These are phyloP conservation scores for Botrytis tulipae DNA, from an alignment of 2,329 filamentous ascomycete species.

Conservation along the genomic window DNA sequence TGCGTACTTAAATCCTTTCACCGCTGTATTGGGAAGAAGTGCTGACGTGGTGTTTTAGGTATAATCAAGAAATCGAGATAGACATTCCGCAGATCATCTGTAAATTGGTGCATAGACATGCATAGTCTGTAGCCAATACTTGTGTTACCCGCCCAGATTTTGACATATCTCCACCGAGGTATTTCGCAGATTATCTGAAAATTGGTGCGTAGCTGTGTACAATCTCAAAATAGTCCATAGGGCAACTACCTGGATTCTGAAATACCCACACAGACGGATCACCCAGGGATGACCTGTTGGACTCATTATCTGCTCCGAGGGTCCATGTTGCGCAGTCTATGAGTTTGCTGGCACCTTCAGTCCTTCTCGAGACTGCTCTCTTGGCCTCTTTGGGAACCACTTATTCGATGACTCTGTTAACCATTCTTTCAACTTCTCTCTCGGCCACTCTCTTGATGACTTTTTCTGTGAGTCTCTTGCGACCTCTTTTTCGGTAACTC, in stretches of 20 bases:
- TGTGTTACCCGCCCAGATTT: fast-evolving
- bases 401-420: no score
- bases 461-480: no score
- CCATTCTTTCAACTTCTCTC: neutral
- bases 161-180: neutral
- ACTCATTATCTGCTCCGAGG: neutral
- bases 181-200: no score
- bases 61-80: fast-evolving
- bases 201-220: no score
- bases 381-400: no score
- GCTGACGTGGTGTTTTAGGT: neutral
- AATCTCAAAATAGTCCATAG: no score
- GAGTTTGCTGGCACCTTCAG: neutral
- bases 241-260: fast-evolving
- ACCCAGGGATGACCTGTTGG: neutral
- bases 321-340: neutral
- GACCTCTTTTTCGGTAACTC: no score
- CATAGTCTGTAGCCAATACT: neutral
- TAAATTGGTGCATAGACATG: no score
- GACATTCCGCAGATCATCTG: neutral
- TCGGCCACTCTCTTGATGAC: neutral
- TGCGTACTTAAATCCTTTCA: fast-evolving
- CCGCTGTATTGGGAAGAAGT: neutral
- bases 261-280: no score
- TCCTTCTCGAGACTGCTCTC: neutral